Evolutionary conservation across 495 filamentous ascomycete species (phyloP), one percentile per base, ranked within the genome.

Genomic region (Apiosordaria backusii): DNA sequence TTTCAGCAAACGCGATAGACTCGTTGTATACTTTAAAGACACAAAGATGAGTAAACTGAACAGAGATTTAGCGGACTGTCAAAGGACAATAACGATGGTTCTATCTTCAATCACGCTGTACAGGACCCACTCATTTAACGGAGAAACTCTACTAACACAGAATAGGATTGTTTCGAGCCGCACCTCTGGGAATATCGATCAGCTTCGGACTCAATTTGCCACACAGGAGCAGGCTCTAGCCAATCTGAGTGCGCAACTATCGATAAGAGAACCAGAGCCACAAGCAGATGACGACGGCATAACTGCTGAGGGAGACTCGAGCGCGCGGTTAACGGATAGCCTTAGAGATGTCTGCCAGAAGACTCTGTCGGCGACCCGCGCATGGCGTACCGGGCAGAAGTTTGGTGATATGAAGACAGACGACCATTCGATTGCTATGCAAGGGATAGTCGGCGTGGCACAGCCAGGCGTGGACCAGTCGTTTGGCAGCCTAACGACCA

Each of bases 381-480:
- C 61, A 29, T 16, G 50, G 25, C 61, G 61, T 29, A 63, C 61
- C 24, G 61, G 50, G 26, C 52, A 63, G 52, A 63, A 63, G 52
- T 63, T 63, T 63, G 61, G 61, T 57, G 61, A 35, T 18, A 62
- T 62, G 35, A 52, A 50, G 60, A 62, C 60, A 52, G 60, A 62
- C 60, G 25, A 63, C 61, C 5, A 54, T 29, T 63, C 61, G 61
- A 63, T 54, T 25, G 61, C 61, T 54, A 63, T 63, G 61, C 45
- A 63, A 63, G 61, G 61, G 62, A 64, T 64, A 64, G 62, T 57
- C 53, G 62, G 62, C 57, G 1, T 57, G 62, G 62, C 62, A 58
- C 53, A 64, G 26, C 54, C 53, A 57, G 54, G 53, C 53, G 62
- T 64, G 53, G 62, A 64, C 26, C 62, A 64, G 52, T 54, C 52